Base-by-base conservation (phyloP, 805 yeast genomes). In the Maudiozyma serrabonitensis region DNA sequence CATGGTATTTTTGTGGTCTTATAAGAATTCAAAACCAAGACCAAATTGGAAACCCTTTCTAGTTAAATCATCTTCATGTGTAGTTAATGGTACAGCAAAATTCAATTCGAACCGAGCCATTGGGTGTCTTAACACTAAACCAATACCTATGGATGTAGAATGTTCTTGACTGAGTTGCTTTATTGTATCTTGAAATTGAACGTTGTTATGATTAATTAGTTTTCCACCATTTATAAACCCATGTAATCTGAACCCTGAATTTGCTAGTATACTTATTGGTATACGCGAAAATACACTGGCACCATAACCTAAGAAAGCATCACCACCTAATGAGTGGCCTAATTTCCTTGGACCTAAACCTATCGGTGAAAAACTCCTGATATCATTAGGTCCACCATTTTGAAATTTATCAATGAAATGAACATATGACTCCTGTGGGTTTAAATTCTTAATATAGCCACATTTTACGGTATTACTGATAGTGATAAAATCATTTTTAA, bases 381-480 rank as follows among this genome's bases (percentile, higher is more conserved):
- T 79, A 48, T 82, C 84, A 48, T 80, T 75, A 13, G 81, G 77
- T 0, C 96, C 96, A 16, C 96, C 95, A 43, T 86, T 71, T 59
- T 82, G 87, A 63, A 90, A 91, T 54, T 86, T 76, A 64, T 91
- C 99, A 61, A 82, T 75, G 31, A 82, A 60, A 58, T 85, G 90
- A 1, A 74, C 52, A 11, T 63, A 82, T 60, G 48, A 67, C 49
- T 52, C 59, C 51, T 47, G 56, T 11, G 55, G 46, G 21, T 57
- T 57, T 25, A 75, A 60, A 48, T 77, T 70, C 50, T 70, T 67
- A 28, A 87, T 69, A 49, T 73, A 71, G 4, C 95, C 96, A 39
- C 76, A 69, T 43, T 75, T 75, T 4, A 73, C 58, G 1, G 78
- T 68, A 1, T 76, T 54, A 45, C 76, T 76, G 31, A 81, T 53